Evolutionary conservation across 2,329 filamentous ascomycete species (phyloP).

Genomic region (Colletotrichum euphorbiae): DNA sequence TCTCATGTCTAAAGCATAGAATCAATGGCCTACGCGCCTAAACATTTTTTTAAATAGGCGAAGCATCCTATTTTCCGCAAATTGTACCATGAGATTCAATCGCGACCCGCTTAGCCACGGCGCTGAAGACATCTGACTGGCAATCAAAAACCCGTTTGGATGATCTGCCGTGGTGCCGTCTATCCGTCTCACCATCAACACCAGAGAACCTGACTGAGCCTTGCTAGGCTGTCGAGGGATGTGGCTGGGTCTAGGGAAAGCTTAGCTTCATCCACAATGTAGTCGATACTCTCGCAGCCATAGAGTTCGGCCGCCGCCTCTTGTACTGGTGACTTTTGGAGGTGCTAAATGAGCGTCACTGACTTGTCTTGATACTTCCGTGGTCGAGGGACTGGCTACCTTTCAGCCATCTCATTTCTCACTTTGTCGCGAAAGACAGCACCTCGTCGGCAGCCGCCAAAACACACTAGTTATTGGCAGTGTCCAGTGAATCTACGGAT

Average conservation of each 20-base stretch:
- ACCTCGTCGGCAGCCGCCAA: neutral
- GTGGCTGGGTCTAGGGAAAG: slow-evolving; percentile 15
- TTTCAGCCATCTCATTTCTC: neutral
- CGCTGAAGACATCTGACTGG: neutral
- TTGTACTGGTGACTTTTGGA: no score
- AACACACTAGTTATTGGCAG: neutral
- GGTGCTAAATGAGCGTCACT: no score
- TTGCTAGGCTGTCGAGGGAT: slow-evolving; percentile 12
- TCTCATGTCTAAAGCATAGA: neutral
- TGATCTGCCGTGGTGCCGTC: slow-evolving; percentile 3
- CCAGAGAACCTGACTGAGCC: slow-evolving; percentile 9
- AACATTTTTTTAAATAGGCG: no score
- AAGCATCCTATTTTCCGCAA: neutral
- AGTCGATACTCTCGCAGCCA: neutral
- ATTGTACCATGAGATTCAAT: no score
- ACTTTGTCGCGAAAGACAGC: neutral
- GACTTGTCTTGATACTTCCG: no score
- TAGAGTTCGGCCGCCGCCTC: neutral
- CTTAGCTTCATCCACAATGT: slow-evolving; percentile 3
- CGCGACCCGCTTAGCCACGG: neutral
- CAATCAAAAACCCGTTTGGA: neutral
- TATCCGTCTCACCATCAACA: slow-evolving; percentile 10
- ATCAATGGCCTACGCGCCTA: neutral
- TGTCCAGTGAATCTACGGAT: neutral
- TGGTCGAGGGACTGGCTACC: no score